A percentile compares a stretch with the other conserved stretches of the same genome.
These are phyloP conservation scores for Corymbia maculata DNA, from an alignment of 345 rosid species.

Conservation along the genomic window DNA sequence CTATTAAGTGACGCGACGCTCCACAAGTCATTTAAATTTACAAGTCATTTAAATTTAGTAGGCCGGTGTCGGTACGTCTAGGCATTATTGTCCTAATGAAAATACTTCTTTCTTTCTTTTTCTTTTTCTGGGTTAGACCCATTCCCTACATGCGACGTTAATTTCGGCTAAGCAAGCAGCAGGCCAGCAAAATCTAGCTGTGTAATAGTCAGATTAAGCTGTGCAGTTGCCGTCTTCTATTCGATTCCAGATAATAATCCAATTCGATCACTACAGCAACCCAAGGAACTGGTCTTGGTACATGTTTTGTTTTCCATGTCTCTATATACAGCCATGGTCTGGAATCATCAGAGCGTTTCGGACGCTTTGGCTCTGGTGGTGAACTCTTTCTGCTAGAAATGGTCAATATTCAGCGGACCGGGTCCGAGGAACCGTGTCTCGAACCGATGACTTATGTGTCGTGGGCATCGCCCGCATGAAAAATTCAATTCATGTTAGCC, in stretches of 20 bases:
- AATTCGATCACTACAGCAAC: neutral
- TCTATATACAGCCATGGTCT: neutral
- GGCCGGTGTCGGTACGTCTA: neutral
- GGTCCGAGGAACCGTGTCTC: neutral
- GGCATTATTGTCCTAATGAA: neutral
- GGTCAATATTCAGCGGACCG: neutral
- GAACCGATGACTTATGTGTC: neutral
- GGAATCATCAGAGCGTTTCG: neutral
- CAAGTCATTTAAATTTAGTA: neutral
- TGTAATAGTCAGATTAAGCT: neutral
- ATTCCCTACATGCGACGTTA: neutral
- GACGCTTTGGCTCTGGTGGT: neutral
- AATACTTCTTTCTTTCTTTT: neutral
- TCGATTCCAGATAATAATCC: neutral
- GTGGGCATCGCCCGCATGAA: fast-evolving
- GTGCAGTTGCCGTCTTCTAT: neutral
- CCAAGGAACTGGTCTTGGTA: neutral
- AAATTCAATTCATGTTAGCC: neutral
- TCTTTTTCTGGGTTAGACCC: neutral
- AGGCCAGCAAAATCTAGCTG: neutral
- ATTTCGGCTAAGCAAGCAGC: neutral
- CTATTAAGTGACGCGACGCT: neutral
- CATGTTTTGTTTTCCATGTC: neutral
- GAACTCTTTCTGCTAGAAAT: neutral
- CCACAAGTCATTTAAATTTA: neutral